These are phyloP conservation scores for Colletotrichum musae DNA, from an alignment of 2,329 filamentous ascomycete species.

Conservation along the genomic window DNA sequence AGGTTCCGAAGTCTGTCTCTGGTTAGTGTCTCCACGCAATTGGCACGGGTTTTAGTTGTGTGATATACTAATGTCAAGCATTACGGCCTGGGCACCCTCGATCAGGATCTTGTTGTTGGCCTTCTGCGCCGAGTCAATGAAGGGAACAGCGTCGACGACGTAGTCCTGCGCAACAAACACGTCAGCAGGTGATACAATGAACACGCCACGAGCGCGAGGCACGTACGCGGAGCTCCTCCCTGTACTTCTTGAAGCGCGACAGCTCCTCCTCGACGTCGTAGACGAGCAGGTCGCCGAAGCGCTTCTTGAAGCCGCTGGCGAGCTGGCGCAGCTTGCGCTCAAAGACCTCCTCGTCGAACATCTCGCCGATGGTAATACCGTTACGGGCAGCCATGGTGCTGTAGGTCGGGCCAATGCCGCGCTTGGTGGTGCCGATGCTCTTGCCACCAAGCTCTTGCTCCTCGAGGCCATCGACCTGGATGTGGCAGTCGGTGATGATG, in stretches of 20 bases:
- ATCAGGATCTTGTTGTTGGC: slow-evolving; percentile 73
- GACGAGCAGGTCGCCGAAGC: slow-evolving; percentile 76
- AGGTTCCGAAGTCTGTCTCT: slow-evolving; percentile 63
- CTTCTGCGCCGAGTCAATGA: slow-evolving; percentile 75
- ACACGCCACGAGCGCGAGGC: no score
- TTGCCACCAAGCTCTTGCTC: slow-evolving; percentile 64
- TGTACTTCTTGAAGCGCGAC: slow-evolving; percentile 41
- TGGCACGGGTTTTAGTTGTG: background rate
- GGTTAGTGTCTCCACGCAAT: background rate
- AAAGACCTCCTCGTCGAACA: slow-evolving; percentile 77
- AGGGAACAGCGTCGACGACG: slow-evolving; percentile 76
- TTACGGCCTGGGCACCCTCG: slow-evolving; percentile 75
- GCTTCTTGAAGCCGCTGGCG: slow-evolving; percentile 74
- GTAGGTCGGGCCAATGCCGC: slow-evolving; percentile 57
- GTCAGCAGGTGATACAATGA: background rate
- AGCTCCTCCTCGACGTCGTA: slow-evolving; percentile 81
- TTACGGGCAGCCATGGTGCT: slow-evolving; percentile 71
- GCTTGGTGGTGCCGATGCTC: slow-evolving; percentile 54
- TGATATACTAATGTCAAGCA: slow-evolving; percentile 67
- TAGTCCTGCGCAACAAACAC: slow-evolving; percentile 51
- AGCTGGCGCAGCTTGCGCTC: slow-evolving; percentile 76
- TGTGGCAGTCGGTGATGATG: slow-evolving; percentile 76
- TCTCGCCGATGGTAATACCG: slow-evolving; percentile 76
- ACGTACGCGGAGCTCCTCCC: slow-evolving; percentile 34
- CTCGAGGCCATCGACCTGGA: slow-evolving; percentile 78